Base-by-base conservation (phyloP, 257 asterid species). In the Petunia axillaris region DNA sequence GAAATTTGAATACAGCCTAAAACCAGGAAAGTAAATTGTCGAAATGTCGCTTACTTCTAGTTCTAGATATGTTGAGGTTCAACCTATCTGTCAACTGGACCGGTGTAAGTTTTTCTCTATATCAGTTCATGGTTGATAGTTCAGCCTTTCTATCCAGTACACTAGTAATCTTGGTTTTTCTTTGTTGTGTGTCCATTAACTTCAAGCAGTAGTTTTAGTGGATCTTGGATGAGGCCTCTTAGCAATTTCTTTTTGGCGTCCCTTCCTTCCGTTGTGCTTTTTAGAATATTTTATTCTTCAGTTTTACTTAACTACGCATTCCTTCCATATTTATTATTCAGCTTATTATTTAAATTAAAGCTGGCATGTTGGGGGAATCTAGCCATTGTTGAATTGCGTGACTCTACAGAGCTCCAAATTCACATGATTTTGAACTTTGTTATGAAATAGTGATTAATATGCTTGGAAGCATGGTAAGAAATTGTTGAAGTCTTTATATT, bases 211-310 rank as follows among this genome's bases (percentile, higher is more conserved):
- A 35, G 43, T 59, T 10, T 46, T 70, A 46, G 59, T 46, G 39
- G 59, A 70, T 70, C 77, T 46, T 46, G 25, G 44, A 71, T 71
- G 77, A 48, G 43, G 4, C 40, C 77, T 71, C 35, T 71, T 71
- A 52, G 77, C 59, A 71, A 38, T 46, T 70, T 35, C 59, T 25
- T 46, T 46, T 58, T 16, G 77, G 46, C 25, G 77, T 46, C 46
- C 77, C 41, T 46, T 70, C 59, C 76, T 70, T 46, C 76, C 48
- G n/a, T 70, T 16, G 59, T 70, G 77, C 58, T 70, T 16, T 70
- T 8, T 44, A 46, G n/a, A 54, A 70, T 70, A 46, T 70, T 70
- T 46, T 70, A 10, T 70, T 70, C 77, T 25, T 44, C 76, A 16
- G 41, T 41, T 46, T 58, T 16, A 25, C n/a, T 25, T 46, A 25